Conservation (phyloP, 108 stramenopile genomes). For the Cyclostephanos tholiformis region DNA sequence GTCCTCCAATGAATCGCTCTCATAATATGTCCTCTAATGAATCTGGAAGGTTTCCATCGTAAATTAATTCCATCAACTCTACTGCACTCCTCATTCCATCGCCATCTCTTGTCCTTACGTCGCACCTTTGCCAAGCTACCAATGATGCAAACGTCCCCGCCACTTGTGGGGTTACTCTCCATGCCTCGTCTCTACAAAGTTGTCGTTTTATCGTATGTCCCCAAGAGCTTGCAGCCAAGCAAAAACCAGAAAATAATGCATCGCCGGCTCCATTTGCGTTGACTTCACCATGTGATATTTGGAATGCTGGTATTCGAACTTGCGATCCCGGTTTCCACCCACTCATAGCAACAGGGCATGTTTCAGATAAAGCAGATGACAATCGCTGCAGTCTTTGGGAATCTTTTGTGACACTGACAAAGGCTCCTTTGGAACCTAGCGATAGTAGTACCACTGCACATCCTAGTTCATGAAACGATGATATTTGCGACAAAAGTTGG, state of each 20-base stretch:
- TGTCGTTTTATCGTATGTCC: conserved; percentile 10
- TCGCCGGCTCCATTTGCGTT: conserved; percentile 55
- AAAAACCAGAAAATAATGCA: conserved; percentile 53
- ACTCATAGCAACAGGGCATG: too few relatives aligned
- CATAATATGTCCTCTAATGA: conserved; percentile 8
- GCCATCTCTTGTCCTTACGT: conserved; percentile 41
- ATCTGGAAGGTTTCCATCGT: conserved; percentile 21
- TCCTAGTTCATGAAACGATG: conserved; percentile 36
- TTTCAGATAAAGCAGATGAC: conserved; percentile 7
- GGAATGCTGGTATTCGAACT: conserved; percentile 43
- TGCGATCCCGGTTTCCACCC: conserved; percentile 36
- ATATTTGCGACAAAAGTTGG: conserved; percentile 33
- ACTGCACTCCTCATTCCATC: conserved; percentile 40
- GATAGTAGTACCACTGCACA: conserved; percentile 50
- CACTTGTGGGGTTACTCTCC: conserved; percentile 26
- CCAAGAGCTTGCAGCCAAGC: conserved; percentile 47
- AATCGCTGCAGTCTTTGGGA: conserved; percentile 24
- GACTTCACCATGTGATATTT: conserved; percentile 32
- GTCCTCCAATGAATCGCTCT: too few relatives aligned
- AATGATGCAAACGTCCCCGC: conserved; percentile 45
- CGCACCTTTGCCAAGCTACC: conserved; percentile 46
- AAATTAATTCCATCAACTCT: conserved; percentile 34
- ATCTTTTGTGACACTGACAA: conserved; percentile 38
- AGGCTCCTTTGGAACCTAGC: conserved; percentile 47
- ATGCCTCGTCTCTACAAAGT: conserved; percentile 9